Conservation (phyloP, 257 asterid genomes). For the Penstemon barbatus region DNA sequence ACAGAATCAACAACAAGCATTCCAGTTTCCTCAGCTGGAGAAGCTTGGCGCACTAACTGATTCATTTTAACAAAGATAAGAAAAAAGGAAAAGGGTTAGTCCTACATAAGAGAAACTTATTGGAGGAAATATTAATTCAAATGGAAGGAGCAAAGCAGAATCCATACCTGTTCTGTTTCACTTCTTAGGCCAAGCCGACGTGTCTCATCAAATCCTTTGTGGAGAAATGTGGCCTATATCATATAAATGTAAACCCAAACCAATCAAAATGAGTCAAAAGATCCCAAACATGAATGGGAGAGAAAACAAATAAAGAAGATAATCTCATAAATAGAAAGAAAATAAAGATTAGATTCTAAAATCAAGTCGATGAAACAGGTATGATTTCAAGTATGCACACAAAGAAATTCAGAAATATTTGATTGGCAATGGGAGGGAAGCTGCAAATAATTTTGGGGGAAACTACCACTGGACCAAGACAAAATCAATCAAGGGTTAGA, state of each 20-base stretch:
- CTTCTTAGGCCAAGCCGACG: constrained; percentile 94
- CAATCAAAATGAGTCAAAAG: constrained; percentile 19
- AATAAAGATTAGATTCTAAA: not conserved
- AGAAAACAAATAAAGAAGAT: not conserved
- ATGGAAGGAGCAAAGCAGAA: constrained; percentile 20
- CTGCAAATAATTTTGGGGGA: not conserved
- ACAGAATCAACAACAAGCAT: constrained; percentile 98
- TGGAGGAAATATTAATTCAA: constrained; percentile 15
- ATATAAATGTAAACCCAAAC: constrained; percentile 24
- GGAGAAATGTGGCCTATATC: constrained; percentile 82
- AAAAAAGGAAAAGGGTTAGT: constrained; percentile 17
- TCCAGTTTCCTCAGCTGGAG: constrained; percentile 92
- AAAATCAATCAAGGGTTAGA: not conserved
- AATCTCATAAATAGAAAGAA: not conserved
- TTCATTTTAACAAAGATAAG: constrained; percentile 28
- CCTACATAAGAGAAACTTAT: constrained; percentile 14
- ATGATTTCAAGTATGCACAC: not conserved
- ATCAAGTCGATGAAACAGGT: not conserved
- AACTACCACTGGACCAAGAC: not conserved
- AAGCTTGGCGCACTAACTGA: constrained; percentile 85
- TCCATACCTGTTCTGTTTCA: constrained; percentile 81
- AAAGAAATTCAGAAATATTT: not conserved
- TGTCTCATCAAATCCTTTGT: constrained; percentile 97
- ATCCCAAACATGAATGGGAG: constrained; percentile 16
- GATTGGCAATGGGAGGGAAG: not conserved